phyloP scores from a whole-genome alignment of 2,329 filamentous ascomycete genomes.

The Colletotrichum lentis region DNA sequence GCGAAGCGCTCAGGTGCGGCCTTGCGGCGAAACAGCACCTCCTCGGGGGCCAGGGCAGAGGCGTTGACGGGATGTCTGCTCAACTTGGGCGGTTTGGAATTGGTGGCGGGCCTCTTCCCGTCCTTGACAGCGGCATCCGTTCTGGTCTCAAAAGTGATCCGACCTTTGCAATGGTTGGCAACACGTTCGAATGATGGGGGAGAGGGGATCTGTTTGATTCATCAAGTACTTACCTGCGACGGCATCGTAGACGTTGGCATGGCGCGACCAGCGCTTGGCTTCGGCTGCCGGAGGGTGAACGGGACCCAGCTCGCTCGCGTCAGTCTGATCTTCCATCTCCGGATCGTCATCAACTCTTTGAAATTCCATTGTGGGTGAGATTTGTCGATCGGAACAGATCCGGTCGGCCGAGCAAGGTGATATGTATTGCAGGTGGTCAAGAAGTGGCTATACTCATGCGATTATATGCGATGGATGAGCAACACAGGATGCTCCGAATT shows the following conservation, averaged over 20 bases:
- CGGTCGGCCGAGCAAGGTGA: not conserved
- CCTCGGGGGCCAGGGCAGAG: conserved; percentile 67
- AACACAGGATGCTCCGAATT: not conserved
- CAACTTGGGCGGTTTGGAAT: conserved; percentile 27
- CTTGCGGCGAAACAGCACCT: conserved; percentile 72
- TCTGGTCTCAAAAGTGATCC: conserved; percentile 24
- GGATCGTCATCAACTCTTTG: not conserved
- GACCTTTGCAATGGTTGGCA: conserved; percentile 24
- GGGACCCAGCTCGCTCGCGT: conserved; percentile 3
- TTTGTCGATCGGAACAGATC: not conserved
- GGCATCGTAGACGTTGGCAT: conserved; percentile 74
- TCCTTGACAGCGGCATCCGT: conserved; percentile 12
- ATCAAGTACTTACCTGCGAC: conserved; percentile 66
- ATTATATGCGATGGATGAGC: not conserved
- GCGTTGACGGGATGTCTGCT: conserved; percentile 45
- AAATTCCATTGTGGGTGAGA: not conserved
- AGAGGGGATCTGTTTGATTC: not conserved
- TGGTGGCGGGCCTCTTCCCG: conserved; percentile 7
- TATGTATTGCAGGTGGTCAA: not conserved
- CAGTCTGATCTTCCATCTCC: not conserved
- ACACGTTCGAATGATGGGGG: not conserved
- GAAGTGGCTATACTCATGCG: not conserved
- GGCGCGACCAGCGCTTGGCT: conserved; percentile 41
- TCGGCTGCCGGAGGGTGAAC: not conserved
- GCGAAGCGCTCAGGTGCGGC: conserved; percentile 72